These are phyloP conservation scores for Diaporthe australafricana DNA, from an alignment of 2,329 filamentous ascomycete species.

Conservation along the genomic window DNA sequence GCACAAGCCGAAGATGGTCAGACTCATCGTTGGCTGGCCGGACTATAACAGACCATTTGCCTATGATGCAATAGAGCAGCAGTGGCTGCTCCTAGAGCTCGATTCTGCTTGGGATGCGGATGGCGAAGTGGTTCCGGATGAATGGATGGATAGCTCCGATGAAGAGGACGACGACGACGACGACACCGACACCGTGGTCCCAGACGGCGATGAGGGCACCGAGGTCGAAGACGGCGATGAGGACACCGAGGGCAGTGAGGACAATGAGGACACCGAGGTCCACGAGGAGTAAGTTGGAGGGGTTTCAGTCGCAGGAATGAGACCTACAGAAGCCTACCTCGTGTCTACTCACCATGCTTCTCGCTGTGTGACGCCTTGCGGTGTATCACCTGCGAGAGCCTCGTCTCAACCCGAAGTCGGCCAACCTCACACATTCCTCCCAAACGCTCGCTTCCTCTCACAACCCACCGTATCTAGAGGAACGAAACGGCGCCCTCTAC, in stretches of 20 bases:
- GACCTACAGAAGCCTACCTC: neutral
- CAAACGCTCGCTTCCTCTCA: too few relatives aligned
- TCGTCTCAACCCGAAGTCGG: neutral
- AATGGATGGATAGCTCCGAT: neutral
- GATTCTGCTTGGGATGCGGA: neutral
- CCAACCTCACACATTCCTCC: neutral
- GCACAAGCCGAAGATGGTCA: neutral
- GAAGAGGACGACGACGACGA: neutral
- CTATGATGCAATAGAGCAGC: neutral
- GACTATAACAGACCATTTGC: accelerated
- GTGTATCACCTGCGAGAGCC: neutral
- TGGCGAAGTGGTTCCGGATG: neutral
- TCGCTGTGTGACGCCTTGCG: neutral
- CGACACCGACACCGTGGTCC: too few relatives aligned
- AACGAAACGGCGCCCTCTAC: neutral
- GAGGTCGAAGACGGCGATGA: neutral
- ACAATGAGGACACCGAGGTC: neutral
- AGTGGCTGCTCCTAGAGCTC: neutral
- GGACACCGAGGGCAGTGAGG: too few relatives aligned
- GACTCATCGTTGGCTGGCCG: neutral
- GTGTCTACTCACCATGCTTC: neutral
- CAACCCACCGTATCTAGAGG: neutral
- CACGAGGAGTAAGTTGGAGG: neutral
- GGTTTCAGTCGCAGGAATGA: neutral
- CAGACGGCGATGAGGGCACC: too few relatives aligned